A percentile compares a stretch with the other conserved stretches of the same genome.
Conservation (phyloP, 1,139 yeast genomes). For the Yamadazyma atlantica region DNA sequence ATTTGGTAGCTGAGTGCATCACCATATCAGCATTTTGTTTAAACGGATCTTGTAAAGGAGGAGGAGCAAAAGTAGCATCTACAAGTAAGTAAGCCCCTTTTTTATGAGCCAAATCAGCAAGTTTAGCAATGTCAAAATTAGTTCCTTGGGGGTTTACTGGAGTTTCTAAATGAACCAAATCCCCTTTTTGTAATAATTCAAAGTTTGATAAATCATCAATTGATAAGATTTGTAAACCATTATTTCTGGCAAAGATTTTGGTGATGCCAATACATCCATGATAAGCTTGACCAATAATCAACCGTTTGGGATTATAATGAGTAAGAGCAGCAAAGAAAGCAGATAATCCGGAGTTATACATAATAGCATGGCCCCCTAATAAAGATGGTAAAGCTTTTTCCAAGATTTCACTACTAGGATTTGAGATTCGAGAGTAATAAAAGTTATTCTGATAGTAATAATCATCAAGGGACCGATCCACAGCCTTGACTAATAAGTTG, state of each 20-base stretch:
- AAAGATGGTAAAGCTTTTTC: slow-evolving; percentile 66
- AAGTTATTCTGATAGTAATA: slow-evolving; percentile 21
- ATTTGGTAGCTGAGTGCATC: slow-evolving; percentile 89
- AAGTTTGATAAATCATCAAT: slow-evolving; percentile 41
- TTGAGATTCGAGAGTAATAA: slow-evolving; percentile 69
- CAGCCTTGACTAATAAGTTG: slow-evolving; percentile 41
- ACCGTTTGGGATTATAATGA: slow-evolving; percentile 67
- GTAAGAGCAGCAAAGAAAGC: slow-evolving; percentile 80
- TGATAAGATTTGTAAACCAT: slow-evolving; percentile 54
- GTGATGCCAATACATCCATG: slow-evolving; percentile 81
- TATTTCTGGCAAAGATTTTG: slow-evolving; percentile 58
- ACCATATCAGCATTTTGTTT: slow-evolving; percentile 78
- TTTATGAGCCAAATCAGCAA: slow-evolving; percentile 66
- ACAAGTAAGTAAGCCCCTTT: slow-evolving; percentile 68
- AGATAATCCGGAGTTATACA: slow-evolving; percentile 75
- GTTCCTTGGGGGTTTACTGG: slow-evolving; percentile 87
- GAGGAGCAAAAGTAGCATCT: slow-evolving; percentile 93
- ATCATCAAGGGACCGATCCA: slow-evolving; percentile 23
- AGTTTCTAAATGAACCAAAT: slow-evolving; percentile 78
- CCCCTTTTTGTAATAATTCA: slow-evolving; percentile 58
- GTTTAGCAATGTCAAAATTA: slow-evolving; percentile 59
- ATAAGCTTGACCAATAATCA: slow-evolving; percentile 79
- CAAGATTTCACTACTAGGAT: slow-evolving; percentile 67
- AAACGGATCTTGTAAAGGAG: slow-evolving; percentile 83
- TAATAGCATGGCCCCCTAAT: slow-evolving; percentile 56